Percentiles rank a stretch among this genome's conserved stretches.
Evolutionary conservation across 139 green algal genomes (phyloP).

Genomic region (Tetraselmis chui): DNA sequence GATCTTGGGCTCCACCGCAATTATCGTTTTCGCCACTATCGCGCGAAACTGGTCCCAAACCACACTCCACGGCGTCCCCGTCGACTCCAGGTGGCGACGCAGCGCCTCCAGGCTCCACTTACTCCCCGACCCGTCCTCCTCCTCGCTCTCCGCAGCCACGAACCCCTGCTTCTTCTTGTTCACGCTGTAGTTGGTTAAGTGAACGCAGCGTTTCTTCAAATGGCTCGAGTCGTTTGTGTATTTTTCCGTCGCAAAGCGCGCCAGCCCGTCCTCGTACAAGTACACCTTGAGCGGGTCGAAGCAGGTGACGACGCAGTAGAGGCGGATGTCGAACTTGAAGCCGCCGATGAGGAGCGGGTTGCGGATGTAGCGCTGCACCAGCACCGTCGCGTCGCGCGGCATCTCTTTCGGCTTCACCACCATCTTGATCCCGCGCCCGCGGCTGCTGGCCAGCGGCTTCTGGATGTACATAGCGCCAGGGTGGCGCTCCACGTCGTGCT

Average conservation of each 20-base stretch:
- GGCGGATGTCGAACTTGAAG: slow-evolving; percentile 56
- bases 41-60: slow-evolving; percentile 39
- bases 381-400: slow-evolving; percentile 32
- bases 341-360: slow-evolving; percentile 51
- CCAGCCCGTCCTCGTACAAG: slow-evolving; percentile 57
- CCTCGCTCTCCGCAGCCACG: slow-evolving; percentile 7
- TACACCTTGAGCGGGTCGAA: slow-evolving; percentile 57
- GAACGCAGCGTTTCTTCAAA: slow-evolving; percentile 48
- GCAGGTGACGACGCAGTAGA: slow-evolving; percentile 44
- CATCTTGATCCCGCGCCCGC: slow-evolving; percentile 49
- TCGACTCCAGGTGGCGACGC: slow-evolving; percentile 31
- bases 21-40: slow-evolving; percentile 38
- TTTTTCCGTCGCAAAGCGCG: slow-evolving; percentile 55
- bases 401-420: slow-evolving; percentile 33
- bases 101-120: slow-evolving; percentile 45
- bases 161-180: slow-evolving; percentile 40
- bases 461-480: slow-evolving; percentile 44
- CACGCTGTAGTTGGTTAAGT: slow-evolving; percentile 72
- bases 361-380: slow-evolving; percentile 67
- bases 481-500: slow-evolving; percentile 32
- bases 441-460: slow-evolving; percentile 32
- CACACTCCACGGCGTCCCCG: slow-evolving; percentile 8
- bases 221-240: slow-evolving; percentile 42
- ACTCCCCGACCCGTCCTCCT: slow-evolving; percentile 17
- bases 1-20: slow-evolving; percentile 43